These are phyloP conservation scores for Lachnellula arida DNA, from an alignment of 2,329 filamentous ascomycete genomes.

Conservation along the genomic window DNA sequence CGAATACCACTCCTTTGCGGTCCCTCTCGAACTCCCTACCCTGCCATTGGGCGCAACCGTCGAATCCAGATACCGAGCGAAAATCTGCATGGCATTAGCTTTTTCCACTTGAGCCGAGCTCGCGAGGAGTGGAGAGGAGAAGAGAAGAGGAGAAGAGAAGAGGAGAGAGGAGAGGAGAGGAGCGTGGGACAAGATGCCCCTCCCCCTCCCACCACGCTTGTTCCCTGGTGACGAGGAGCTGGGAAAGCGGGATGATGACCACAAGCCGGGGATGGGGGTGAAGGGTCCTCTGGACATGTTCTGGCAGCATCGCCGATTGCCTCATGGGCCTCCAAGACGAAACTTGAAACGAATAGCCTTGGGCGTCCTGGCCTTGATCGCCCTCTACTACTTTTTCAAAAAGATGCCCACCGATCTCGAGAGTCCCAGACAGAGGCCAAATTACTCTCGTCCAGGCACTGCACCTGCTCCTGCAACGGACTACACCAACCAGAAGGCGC, in stretches of 20 bases:
- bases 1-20: too few relatives aligned
- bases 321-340: slow-evolving; percentile 49
- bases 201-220: slow-evolving; percentile 38
- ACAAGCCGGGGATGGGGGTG: slow-evolving; percentile 35
- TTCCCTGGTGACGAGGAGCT: slow-evolving; percentile 56
- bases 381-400: slow-evolving; percentile 60
- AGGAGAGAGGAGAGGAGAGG: slow-evolving; percentile 24
- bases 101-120: too few relatives aligned
- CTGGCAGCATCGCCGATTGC: slow-evolving; percentile 35
- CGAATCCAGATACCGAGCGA: too few relatives aligned
- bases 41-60: too few relatives aligned
- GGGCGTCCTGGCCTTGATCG: slow-evolving; percentile 41
- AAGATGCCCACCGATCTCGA: slow-evolving; percentile 53
- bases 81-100: too few relatives aligned
- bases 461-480: neutral
- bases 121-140: too few relatives aligned
- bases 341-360: slow-evolving; percentile 49
- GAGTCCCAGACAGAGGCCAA: slow-evolving; percentile 30
- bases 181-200: slow-evolving; percentile 20
- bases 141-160: too few relatives aligned
- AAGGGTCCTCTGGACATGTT: slow-evolving; percentile 27
- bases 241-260: slow-evolving; percentile 62
- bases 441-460: slow-evolving; percentile 30
- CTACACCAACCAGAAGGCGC: slow-evolving; percentile 2
- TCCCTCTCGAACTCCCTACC: too few relatives aligned